Evolutionary conservation across 352 stramenopile genomes (phyloP).

Genomic region (Globisporangium megalacanthum): DNA sequence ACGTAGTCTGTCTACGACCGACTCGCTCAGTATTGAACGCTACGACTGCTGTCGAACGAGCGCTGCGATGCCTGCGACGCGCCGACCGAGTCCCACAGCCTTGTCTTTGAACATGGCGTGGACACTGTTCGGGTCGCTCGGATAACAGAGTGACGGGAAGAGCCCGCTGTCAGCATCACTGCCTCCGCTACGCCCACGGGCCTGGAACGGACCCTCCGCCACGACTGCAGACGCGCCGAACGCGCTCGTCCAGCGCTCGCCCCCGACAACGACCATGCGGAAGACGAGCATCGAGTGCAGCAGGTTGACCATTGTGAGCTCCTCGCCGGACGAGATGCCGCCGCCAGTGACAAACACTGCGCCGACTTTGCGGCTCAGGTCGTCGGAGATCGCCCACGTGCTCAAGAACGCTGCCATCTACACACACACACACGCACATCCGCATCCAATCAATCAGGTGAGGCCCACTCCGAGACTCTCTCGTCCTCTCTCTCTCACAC

Average conservation of each 20-base stretch:
- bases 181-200: constrained; percentile 7
- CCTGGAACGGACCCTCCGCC: constrained; percentile 63
- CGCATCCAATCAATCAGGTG: neutral
- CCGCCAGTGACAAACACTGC: constrained; percentile 83
- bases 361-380: constrained; percentile 81
- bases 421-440: constrained; percentile 2
- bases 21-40: neutral
- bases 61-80: constrained; percentile 49
- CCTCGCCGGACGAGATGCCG: constrained; percentile 75
- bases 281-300: constrained; percentile 87
- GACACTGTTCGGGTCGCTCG: constrained; percentile 46
- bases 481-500: no score
- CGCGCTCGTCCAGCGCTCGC: constrained; percentile 79
- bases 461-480: no score
- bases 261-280: constrained; percentile 79
- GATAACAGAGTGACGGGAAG: constrained; percentile 54
- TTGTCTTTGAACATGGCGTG: constrained; percentile 80
- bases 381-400: constrained; percentile 58
- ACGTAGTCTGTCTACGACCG: no score
- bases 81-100: constrained; percentile 64
- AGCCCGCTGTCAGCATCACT: constrained; percentile 10
- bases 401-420: constrained; percentile 70
- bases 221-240: constrained; percentile 83
- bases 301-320: constrained; percentile 83
- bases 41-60: constrained; percentile 18